Base-by-base conservation (phyloP, 2,329 filamentous ascomycete genomes). In the Aspergillus terreus region DNA sequence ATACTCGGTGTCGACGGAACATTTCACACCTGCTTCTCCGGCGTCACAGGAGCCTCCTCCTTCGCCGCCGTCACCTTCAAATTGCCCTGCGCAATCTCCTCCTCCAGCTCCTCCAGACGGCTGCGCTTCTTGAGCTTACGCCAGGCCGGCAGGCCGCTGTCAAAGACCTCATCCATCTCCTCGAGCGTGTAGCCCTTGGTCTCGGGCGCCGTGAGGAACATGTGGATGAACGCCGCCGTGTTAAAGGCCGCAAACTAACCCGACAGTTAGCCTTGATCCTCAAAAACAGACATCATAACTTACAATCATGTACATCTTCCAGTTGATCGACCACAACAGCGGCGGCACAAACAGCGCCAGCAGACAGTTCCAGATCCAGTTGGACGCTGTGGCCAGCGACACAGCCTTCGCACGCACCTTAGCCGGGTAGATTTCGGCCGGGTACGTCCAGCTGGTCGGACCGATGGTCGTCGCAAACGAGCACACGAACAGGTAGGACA, bases 161-260 rank as follows among this genome's bases (percentile, higher is more conserved):
- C 64, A 17, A 67, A 67, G 32, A 67, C 63, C 25, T 67, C 64
- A 43, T 66, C 55, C 57, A 59, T 59, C 23, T 59, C 57, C 46
- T 59, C 57, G 1, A 59, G 47, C 1, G 57, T 59, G 40, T 48
- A 57, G 4, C 57, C 55, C 40, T 59, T 59, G 11, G 57, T 59
- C 15, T 59, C 57, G 7, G 55, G 55, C 15, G 57, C 57, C 1
- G 51, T 54, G 1, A 59, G 38, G 49, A 59, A 59, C 57, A 59
- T 59, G 53, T 59, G 57, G 41, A 59, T 42, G 19, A 55, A 53
- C 2, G 57, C 57, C 1, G 44, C 52, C 9, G 57, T 56, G 40
- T 59, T 59, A 45, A 59, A 59, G 21, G 53, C 57, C 9, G 57
- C 57, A 41, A 59, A 59, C 57, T 59, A 25, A 3, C 6, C n/a